Conservation (phyloP, 176 grass and related monocot species). For the Carex scoparia region DNA sequence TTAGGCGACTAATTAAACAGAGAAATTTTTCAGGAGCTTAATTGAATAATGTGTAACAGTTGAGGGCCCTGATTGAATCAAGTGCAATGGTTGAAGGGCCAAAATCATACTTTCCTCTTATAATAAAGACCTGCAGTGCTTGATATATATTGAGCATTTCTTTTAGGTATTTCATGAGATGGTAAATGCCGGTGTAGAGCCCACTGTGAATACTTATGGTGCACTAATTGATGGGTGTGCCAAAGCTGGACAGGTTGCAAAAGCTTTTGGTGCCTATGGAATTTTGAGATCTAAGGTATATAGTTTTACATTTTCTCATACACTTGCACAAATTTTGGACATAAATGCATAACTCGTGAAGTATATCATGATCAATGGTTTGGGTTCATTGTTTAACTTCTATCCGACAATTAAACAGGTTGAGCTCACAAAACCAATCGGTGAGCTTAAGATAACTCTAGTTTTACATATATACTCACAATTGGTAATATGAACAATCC, state of each 20-base stretch:
- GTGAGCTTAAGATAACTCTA: background rate
- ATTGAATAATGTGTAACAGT: background rate
- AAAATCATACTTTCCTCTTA: background rate
- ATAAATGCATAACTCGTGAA: background rate
- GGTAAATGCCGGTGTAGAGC: slow-evolving; percentile 83
- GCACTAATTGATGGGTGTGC: slow-evolving; percentile 97
- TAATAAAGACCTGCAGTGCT: background rate
- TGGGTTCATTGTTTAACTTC: background rate
- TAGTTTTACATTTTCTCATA: slow-evolving; percentile 19
- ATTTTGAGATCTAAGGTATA: slow-evolving; percentile 94
- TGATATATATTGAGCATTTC: background rate
- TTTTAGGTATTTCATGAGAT: slow-evolving; percentile 96
- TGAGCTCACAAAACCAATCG: background rate
- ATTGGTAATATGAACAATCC: background rate
- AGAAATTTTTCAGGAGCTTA: background rate
- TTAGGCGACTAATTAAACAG: background rate
- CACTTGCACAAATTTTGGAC: background rate
- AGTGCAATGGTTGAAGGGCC: background rate
- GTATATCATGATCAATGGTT: background rate
- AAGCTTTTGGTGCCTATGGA: slow-evolving; percentile 98
- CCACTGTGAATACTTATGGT: slow-evolving; percentile 92
- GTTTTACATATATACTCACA: background rate
- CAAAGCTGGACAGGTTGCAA: slow-evolving; percentile 88
- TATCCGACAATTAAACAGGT: background rate
- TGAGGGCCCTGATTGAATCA: background rate